Evolutionary conservation across 352 stramenopile genomes (phyloP).

Genomic region (Phytophthora fragariaefolia): DNA sequence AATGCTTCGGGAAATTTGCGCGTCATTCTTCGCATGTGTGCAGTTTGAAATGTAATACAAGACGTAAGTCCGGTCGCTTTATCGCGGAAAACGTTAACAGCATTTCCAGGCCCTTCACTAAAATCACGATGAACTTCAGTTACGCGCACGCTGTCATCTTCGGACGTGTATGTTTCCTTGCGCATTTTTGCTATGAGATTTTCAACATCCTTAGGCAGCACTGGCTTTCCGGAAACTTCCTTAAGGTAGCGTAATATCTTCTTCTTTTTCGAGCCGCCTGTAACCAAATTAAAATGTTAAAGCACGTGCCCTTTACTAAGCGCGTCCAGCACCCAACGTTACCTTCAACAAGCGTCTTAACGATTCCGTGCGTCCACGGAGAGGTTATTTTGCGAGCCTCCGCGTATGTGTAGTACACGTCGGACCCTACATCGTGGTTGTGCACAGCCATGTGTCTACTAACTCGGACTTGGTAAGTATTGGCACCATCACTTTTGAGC

Average conservation of each 20-base stretch:
- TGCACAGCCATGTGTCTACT: not conserved
- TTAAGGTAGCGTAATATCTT: constrained; percentile 14
- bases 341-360: constrained; percentile 12
- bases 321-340: not conserved
- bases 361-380: not conserved
- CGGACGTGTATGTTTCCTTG: not conserved
- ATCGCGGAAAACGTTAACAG: constrained; percentile 16
- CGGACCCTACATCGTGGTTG: not conserved
- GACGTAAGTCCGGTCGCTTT: not conserved
- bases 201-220: constrained; percentile 16
- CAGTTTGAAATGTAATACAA: constrained; percentile 23
- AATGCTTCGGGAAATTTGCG: constrained; percentile 21
- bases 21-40: constrained; percentile 5
- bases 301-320: no score
- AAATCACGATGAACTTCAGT: constrained; percentile 9
- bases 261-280: constrained; percentile 8
- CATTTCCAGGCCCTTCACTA: constrained; percentile 15
- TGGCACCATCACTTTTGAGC: no score
- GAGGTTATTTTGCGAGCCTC: not conserved
- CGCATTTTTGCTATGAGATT: constrained; percentile 23
- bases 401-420: constrained; percentile 7
- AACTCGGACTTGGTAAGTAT: no score
- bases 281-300: no score
- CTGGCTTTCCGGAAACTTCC: constrained; percentile 15
- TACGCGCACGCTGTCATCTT: constrained; percentile 13